A percentile compares a stretch with the other conserved stretches of the same genome.
These are phyloP conservation scores for Chondrus crispus DNA, from an alignment of 23 red algal species.

Conservation along the genomic window DNA sequence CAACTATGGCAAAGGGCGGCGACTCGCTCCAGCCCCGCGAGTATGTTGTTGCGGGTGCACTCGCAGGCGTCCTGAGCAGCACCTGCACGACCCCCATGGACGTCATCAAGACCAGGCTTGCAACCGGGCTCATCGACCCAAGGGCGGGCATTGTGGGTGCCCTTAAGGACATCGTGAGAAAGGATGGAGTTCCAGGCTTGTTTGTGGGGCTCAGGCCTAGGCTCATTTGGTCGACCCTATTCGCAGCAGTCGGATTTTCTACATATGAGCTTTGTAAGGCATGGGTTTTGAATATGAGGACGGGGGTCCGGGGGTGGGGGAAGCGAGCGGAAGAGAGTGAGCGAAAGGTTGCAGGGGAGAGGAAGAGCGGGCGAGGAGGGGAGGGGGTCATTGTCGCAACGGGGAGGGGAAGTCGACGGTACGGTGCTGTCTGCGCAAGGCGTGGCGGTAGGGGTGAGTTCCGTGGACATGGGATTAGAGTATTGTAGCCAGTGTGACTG, in stretches of 20 bases:
- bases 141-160: slow-evolving; percentile 36
- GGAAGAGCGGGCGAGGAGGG: too few species aligned
- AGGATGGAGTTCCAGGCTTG: slow-evolving; percentile 62
- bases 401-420: too few species aligned
- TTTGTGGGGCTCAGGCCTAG: slow-evolving; percentile 73
- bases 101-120: slow-evolving; percentile 83
- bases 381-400: too few species aligned
- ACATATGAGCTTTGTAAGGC: slow-evolving; percentile 83
- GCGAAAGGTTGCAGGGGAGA: too few species aligned
- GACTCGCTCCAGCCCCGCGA: background rate
- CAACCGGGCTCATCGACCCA: slow-evolving; percentile 51
- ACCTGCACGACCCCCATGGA: slow-evolving; percentile 82
- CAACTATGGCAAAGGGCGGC: background rate
- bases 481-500: too few species aligned
- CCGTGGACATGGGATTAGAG: too few species aligned
- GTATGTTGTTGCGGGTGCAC: slow-evolving; percentile 59
- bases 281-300: background rate
- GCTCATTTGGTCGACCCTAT: slow-evolving; percentile 73
- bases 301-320: background rate
- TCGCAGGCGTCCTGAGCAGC: slow-evolving; percentile 61
- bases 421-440: too few species aligned
- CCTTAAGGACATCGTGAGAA: slow-evolving; percentile 17
- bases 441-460: too few species aligned
- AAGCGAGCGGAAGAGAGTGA: background rate
- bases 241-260: slow-evolving; percentile 79